Base-by-base conservation (phyloP, 805 yeast species). In the Isabelozyma pseudorhagii region DNA sequence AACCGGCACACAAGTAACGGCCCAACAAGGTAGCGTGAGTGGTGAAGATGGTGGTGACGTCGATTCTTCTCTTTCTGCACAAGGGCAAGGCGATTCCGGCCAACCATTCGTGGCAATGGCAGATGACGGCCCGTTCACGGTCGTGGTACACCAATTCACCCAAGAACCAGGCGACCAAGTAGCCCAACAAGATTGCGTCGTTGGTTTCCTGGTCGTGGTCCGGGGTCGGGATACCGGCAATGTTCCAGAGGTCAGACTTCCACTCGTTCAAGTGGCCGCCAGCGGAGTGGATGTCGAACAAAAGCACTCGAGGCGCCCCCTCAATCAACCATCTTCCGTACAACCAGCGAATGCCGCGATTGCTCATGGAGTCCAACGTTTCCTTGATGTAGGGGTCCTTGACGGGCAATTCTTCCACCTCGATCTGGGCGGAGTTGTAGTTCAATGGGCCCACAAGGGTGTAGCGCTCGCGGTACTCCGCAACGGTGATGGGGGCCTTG, bases 311-410 rank as follows among this genome's bases (percentile, higher is more conserved):
- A 18, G 99, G 99, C 0, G 98, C 97, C 15, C 98, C 97, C 66
- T 94, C 99, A 59, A 93, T 91, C 59, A 93, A 80, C 99, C 99
- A 93, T 51, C 97, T 80, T 44, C 97, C 98, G 62, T 93, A 92
- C 46, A 91, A 72, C 76, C 86, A 89, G 50, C 79, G 72, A 55
- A 93, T 81, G 29, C 98, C 98, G 45, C 97, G 77, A 13, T 80
- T 78, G 44, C 80, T 70, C 98, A 93, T 93, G 10, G 89, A 77
- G 50, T 85, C 85, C 58, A 93, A 73, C 0, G 96, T 75, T 25
- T 76, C 77, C 60, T 78, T 79, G 54, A 92, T 69, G 42, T 71
- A 66, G 1, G 79, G 78, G 58, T 81, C 84, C 47, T 71, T 72
- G 56, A 84, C 78, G 17, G 81, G 82, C 48, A 87, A 69, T 55